Conservation (phyloP, 345 rosid genomes). For the Trapa bicornis region DNA sequence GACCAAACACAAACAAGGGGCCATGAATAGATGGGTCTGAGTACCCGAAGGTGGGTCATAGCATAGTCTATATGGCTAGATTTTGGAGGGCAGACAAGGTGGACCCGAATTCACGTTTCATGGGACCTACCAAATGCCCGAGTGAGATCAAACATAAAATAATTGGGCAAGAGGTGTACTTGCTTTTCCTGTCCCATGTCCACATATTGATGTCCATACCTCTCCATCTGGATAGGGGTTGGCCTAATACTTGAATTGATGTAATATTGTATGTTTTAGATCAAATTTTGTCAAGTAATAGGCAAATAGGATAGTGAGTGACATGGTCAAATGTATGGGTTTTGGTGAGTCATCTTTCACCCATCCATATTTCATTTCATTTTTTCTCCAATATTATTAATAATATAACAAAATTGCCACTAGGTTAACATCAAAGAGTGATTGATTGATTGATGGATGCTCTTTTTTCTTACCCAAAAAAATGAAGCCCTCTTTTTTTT, state of each 20-base stretch:
- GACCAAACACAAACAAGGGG: background rate
- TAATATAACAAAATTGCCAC: constrained; percentile 8
- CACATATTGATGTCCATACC: background rate
- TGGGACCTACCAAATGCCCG: constrained; percentile 16
- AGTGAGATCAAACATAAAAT: background rate
- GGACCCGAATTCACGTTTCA: constrained; percentile 8
- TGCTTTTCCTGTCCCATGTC: background rate
- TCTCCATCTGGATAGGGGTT: no score
- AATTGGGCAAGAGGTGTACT: background rate
- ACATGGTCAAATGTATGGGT: constrained; percentile 4
- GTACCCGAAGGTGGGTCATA: no score
- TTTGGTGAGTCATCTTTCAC: constrained; percentile 7
- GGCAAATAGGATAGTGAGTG: background rate
- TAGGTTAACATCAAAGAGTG: constrained; percentile 10
- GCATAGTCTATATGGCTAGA: background rate
- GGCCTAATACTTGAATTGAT: no score
- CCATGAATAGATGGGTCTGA: no score
- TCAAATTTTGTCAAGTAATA: no score
- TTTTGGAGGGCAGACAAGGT: background rate
- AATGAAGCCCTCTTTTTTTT: no score
- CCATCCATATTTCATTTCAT: background rate
- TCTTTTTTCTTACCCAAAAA: constrained; percentile 3
- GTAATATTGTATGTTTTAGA: no score
- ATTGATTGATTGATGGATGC: constrained; percentile 18
- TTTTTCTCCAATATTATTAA: background rate